These are phyloP conservation scores for Neurospora pannonica DNA, from an alignment of 495 filamentous ascomycete genomes.

Conservation along the genomic window DNA sequence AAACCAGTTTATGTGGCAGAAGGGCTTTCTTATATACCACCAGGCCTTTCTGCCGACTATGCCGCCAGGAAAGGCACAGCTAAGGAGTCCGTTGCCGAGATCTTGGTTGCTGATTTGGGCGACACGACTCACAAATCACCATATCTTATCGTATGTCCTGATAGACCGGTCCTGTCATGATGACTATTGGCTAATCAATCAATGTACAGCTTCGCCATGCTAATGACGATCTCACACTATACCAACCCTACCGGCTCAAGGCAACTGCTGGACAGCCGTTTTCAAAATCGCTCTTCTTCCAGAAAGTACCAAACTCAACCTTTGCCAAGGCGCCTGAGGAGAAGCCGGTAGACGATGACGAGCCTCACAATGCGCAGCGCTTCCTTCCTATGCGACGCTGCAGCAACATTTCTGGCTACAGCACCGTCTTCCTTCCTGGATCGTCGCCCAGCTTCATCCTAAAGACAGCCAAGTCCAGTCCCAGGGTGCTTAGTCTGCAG, in stretches of 20 bases:
- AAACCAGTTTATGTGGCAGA: constrained; percentile 55
- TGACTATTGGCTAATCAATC: constrained; percentile 3
- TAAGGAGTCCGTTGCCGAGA: constrained; percentile 63
- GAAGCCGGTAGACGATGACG: constrained; percentile 25
- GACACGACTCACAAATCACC: constrained; percentile 59
- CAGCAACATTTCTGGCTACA: constrained; percentile 61
- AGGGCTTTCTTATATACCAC: constrained; percentile 67
- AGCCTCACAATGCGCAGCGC: constrained; percentile 15
- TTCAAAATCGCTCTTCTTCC: constrained; percentile 52
- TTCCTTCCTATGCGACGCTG: constrained; percentile 51
- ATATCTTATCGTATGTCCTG: constrained; percentile 59
- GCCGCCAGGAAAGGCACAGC: constrained; percentile 55
- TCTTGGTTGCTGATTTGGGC: constrained; percentile 75
- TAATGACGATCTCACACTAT: constrained; percentile 77
- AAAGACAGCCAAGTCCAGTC: constrained; percentile 62
- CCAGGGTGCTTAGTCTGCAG: constrained; percentile 62
- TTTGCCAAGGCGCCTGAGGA: constrained; percentile 44
- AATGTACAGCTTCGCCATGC: constrained; percentile 56
- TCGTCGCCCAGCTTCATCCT: constrained; percentile 68
- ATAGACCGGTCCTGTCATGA: neutral
- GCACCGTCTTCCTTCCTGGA: constrained; percentile 72
- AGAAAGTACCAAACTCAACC: constrained; percentile 59
- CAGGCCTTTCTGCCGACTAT: constrained; percentile 63
- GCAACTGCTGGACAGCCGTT: constrained; percentile 20
- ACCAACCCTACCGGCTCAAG: constrained; percentile 59